Conservation (phyloP, 2,329 filamentous ascomycete genomes). For the Amphichorda felina region DNA sequence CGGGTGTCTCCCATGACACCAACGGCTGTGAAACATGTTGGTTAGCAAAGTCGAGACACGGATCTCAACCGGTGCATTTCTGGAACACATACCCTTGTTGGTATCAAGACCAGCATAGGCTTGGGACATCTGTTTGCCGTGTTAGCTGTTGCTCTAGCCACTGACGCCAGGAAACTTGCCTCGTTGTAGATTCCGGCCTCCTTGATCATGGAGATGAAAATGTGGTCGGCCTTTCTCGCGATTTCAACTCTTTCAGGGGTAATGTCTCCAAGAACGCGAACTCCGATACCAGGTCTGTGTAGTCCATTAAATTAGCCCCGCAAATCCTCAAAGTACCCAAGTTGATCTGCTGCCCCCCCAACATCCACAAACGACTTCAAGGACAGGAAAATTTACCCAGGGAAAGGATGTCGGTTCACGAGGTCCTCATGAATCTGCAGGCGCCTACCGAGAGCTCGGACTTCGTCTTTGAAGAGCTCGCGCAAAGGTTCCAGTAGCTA, state of each 20-base stretch:
- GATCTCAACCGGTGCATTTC: background rate
- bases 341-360: no score
- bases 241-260: constrained; percentile 71
- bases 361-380: no score
- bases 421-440: constrained; percentile 14
- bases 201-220: constrained; percentile 67
- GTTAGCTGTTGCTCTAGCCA: no score
- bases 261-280: constrained; percentile 75
- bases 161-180: background rate
- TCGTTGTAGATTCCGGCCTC: constrained; percentile 58
- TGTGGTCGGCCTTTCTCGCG: constrained; percentile 63
- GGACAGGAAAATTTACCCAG: no score
- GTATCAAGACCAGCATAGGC: constrained; percentile 33
- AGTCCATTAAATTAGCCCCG: no score
- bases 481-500: constrained; percentile 70
- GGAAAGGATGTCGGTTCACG: constrained; percentile 15
- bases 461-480: constrained; percentile 32
- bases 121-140: constrained; percentile 25
- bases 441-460: constrained; percentile 13
- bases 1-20: constrained; percentile 51
- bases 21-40: constrained; percentile 24
- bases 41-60: background rate
- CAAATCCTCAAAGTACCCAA: no score
- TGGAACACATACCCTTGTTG: constrained; percentile 16
- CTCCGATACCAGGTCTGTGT: constrained; percentile 51